These are phyloP conservation scores for Monosporascus sp. DNA, from an alignment of 2,329 filamentous ascomycete species.

Conservation along the genomic window DNA sequence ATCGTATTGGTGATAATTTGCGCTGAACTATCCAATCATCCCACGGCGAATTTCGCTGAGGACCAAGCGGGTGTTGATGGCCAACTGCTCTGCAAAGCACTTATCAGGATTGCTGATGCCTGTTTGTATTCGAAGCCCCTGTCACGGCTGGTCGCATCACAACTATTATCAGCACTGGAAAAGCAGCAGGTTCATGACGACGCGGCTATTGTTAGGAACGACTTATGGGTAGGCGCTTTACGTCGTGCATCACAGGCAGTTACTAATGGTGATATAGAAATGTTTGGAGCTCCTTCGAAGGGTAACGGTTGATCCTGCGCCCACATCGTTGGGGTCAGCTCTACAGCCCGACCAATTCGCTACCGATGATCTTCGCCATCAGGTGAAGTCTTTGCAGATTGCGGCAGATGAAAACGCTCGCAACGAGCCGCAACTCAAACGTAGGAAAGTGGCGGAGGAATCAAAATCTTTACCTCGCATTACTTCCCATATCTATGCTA, in stretches of 20 bases:
- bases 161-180: constrained; percentile 37
- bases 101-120: constrained; percentile 32
- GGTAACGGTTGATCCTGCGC: constrained; percentile 12
- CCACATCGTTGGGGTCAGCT: constrained; percentile 10
- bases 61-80: constrained; percentile 24
- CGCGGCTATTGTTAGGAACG: constrained; percentile 27
- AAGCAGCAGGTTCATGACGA: constrained; percentile 28
- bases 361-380: constrained; percentile 17
- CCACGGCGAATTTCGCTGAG: constrained; percentile 19
- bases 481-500: constrained; percentile 18
- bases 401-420: constrained; percentile 1
- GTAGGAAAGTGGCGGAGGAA: constrained; percentile 23
- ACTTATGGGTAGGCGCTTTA: constrained; percentile 34
- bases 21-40: constrained; percentile 31
- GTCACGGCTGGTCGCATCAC: constrained; percentile 35
- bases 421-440: constrained; percentile 21
- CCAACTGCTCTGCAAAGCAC: constrained; percentile 30
- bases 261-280: constrained; percentile 22
- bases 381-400: constrained; percentile 16
- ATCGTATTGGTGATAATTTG: constrained; percentile 37
- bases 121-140: constrained; percentile 27
- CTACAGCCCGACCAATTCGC: constrained; percentile 19
- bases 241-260: constrained; percentile 1
- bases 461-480: constrained; percentile 16
- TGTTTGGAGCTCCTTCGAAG: constrained; percentile 24